A percentile compares a stretch with the other conserved stretches of the same genome.
Conservation (phyloP, 129 eudicot genomes). For the Glebionis coronaria region DNA sequence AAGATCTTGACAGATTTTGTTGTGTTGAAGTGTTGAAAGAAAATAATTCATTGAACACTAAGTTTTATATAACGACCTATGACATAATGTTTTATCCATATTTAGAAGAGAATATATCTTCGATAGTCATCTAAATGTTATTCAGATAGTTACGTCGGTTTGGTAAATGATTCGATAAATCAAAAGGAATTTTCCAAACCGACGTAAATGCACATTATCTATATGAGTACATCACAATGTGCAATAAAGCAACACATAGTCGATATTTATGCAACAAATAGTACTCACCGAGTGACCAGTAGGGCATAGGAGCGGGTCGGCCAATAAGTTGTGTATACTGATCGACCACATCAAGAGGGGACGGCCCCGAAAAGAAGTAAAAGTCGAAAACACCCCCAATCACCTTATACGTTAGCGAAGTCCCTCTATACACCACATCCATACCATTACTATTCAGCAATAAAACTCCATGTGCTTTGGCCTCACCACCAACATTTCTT, state of each 20-base stretch:
- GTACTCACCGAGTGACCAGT: conserved; percentile 86
- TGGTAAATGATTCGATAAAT: no score
- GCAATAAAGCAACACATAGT: neutral
- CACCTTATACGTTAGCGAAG: conserved; percentile 84
- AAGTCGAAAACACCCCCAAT: conserved; percentile 96
- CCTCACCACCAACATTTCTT: conserved; percentile 61
- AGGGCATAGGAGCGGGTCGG: conserved; percentile 98
- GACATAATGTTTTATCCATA: no score
- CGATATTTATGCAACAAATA: neutral
- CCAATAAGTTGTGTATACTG: conserved; percentile 89
- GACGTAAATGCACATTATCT: neutral
- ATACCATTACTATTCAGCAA: conserved; percentile 91
- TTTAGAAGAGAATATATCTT: no score
- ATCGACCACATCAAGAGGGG: conserved; percentile 80
- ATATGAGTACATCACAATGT: neutral
- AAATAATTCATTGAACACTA: conserved; percentile 3
- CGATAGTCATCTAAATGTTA: no score
- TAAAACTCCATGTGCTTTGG: conserved; percentile 71
- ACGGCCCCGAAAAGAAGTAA: conserved; percentile 84
- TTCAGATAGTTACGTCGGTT: no score
- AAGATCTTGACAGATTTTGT: conserved; percentile 23
- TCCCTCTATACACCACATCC: conserved; percentile 85
- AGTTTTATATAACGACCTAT: no score
- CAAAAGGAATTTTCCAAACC: no score
- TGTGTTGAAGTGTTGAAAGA: neutral